A percentile compares a stretch with the other conserved stretches of the same genome.
Evolutionary conservation across 2,329 filamentous ascomycete genomes (phyloP).

Genomic region (Botrytis paeoniae): DNA sequence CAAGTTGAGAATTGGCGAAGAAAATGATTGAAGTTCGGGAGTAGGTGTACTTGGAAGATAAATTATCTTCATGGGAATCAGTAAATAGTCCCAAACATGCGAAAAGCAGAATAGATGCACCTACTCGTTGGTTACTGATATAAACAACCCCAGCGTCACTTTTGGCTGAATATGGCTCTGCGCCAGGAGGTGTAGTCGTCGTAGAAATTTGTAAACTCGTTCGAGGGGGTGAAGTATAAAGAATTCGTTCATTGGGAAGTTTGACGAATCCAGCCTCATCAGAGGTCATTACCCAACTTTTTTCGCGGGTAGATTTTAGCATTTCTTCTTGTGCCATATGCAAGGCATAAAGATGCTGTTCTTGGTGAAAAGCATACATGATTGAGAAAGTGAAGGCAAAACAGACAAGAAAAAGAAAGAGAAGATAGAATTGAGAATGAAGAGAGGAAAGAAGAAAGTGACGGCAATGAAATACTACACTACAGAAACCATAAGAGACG

Average conservation of each 20-base stretch:
- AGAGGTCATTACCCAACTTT: constrained; percentile 90
- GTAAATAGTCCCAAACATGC: constrained; percentile 18
- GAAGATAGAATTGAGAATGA: neutral
- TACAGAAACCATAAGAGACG: constrained; percentile 15
- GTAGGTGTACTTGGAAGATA: constrained; percentile 76
- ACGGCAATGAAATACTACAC: constrained; percentile 18
- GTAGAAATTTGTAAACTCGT: constrained; percentile 72
- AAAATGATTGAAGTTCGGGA: constrained; percentile 74
- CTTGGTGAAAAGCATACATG: constrained; percentile 38
- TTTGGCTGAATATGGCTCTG: constrained; percentile 64
- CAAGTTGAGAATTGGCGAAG: constrained; percentile 80
- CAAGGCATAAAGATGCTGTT: constrained; percentile 35
- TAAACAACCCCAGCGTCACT: constrained; percentile 74
- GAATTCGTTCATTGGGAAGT: constrained; percentile 76
- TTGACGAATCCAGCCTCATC: constrained; percentile 70
- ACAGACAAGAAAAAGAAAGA: neutral
- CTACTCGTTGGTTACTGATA: constrained; percentile 81
- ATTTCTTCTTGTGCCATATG: constrained; percentile 31
- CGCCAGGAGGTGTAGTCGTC: constrained; percentile 57
- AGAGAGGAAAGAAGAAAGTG: neutral
- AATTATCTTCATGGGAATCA: constrained; percentile 60
- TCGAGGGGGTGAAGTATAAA: constrained; percentile 76
- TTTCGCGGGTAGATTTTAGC: constrained; percentile 32
- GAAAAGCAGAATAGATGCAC: constrained; percentile 36
- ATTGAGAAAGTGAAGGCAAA: constrained; percentile 13